These are phyloP conservation scores for Bruguiera hainesii DNA, from an alignment of 441 rosid genomes.

Conservation along the genomic window DNA sequence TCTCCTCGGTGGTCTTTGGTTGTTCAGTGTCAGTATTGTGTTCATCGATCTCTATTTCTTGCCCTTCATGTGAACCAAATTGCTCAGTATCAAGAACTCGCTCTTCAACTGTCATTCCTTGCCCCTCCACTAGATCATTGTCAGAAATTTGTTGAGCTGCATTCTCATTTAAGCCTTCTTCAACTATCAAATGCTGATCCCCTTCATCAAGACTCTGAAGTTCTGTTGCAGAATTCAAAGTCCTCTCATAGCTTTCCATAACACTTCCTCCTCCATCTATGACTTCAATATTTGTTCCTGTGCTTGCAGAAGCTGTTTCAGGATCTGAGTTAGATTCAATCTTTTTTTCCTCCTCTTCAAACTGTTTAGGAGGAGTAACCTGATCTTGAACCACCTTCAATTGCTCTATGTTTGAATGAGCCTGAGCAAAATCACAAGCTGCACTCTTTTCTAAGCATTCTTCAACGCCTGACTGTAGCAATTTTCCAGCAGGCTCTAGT, in stretches of 20 bases:
- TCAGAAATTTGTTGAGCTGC: conserved; percentile 20
- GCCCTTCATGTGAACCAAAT: conserved; percentile 25
- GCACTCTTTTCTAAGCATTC: conserved; percentile 12
- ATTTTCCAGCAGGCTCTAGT: conserved; percentile 15
- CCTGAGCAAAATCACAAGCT: conserved; percentile 9
- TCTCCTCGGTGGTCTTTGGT: conserved; percentile 23
- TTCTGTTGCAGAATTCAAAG: conserved; percentile 10
- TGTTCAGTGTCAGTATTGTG: conserved; percentile 28
- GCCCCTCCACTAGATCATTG: conserved; percentile 27
- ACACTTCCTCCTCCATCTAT: conserved; percentile 18
- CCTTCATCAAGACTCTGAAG: conserved; percentile 17
- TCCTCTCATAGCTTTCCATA: not conserved
- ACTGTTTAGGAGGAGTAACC: conserved; percentile 16
- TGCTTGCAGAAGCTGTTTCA: conserved; percentile 11
- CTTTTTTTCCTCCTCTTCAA: conserved; percentile 18
- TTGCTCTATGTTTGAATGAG: conserved; percentile 17
- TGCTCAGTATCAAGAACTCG: conserved; percentile 32
- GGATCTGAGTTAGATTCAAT: conserved; percentile 15
- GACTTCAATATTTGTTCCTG: conserved; percentile 5
- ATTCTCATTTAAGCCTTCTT: conserved; percentile 22
- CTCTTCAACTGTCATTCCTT: conserved; percentile 36
- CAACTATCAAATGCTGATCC: conserved; percentile 22
- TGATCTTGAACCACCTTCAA: conserved; percentile 17
- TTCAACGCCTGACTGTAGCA: not conserved
- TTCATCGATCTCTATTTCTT: conserved; percentile 39